Conservation (phyloP, 176 grass and related monocot genomes). For the Aechmea fasciata region DNA sequence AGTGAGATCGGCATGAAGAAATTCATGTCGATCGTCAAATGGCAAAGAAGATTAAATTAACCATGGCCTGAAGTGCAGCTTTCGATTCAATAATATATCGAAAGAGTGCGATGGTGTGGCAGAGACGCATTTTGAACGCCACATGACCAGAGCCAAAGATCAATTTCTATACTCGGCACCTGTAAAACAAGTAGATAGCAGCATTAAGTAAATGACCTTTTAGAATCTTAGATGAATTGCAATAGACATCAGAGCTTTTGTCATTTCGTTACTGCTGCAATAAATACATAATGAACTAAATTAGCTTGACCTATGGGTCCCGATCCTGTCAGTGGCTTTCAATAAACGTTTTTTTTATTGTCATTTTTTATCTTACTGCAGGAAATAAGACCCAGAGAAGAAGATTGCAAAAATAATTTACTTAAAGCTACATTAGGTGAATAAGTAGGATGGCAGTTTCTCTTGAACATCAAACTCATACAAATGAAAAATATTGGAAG, state of each 20-base stretch:
- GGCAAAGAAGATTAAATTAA: neutral
- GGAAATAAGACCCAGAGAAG: too few relatives aligned
- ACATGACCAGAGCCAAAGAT: constrained; percentile 90
- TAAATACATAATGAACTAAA: too few relatives aligned
- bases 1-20: constrained; percentile 16
- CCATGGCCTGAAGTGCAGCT: neutral
- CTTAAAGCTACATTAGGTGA: too few relatives aligned
- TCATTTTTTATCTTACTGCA: too few relatives aligned
- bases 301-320: too few relatives aligned
- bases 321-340: too few relatives aligned
- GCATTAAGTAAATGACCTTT: neutral
- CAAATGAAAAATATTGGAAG: too few relatives aligned
- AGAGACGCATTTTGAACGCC: constrained; percentile 68
- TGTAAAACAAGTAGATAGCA: constrained; percentile 25
- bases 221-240: neutral
- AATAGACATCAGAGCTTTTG: neutral
- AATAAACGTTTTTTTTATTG: too few relatives aligned
- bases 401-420: too few relatives aligned
- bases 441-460: too few relatives aligned
- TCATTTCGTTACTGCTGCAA: too few relatives aligned
- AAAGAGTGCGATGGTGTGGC: constrained; percentile 88
- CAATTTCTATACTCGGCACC: constrained; percentile 94
- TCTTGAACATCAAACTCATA: too few relatives aligned
- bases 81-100: constrained; percentile 65
- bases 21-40: neutral